Evolutionary conservation across 805 yeast genomes (phyloP), one percentile per base, ranked within the genome.

Genomic region (Myxozyma lipomycoides): DNA sequence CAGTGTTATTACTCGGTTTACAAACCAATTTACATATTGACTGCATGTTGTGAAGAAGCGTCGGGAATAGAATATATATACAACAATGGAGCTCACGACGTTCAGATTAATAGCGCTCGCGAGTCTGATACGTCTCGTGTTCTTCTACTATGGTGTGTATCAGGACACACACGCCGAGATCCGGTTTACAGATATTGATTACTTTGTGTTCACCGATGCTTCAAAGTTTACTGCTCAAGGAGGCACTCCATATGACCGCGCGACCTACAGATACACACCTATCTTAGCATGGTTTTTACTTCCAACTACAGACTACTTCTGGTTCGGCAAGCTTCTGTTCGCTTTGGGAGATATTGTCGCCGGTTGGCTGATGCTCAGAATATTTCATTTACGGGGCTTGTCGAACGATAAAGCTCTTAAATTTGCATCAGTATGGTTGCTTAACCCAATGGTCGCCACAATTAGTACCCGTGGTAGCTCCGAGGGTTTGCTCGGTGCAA

Each of bases 181-280:
- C 18, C 83, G 84, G 56, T 93, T 88, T 70, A 93, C 98, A 0
- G 98, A 93, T 62, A 85, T 93, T 43, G 98, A 93, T 67, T 93
- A 93, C 68, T 74, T 81, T 65, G 98, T 93, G 43, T 93, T 93
- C 66, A 81, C 95, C 1, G 98, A 93, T 71, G 98, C 98, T 6
- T 81, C 97, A 1, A 69, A 73, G 34, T 87, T 78, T 62, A 85
- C 88, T 7, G 73, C 73, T 58, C 49, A 73, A 1, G 78, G 80
- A 2, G 75, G 74, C 1, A 83, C 95, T 0, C 98, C 98, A 1
- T 93, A 86, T 62, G 60, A 66, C 19, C 73, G 98, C 55, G 96
- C 84, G 49, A 93, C 98, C 0, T 93, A 91, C 62, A 71, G 98
- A 41, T 93, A 93, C 63, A 91, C 98, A 0, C 98, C 98, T 9